Base-by-base conservation (phyloP, 495 filamentous ascomycete species). In the Schizothecium vesticola region DNA sequence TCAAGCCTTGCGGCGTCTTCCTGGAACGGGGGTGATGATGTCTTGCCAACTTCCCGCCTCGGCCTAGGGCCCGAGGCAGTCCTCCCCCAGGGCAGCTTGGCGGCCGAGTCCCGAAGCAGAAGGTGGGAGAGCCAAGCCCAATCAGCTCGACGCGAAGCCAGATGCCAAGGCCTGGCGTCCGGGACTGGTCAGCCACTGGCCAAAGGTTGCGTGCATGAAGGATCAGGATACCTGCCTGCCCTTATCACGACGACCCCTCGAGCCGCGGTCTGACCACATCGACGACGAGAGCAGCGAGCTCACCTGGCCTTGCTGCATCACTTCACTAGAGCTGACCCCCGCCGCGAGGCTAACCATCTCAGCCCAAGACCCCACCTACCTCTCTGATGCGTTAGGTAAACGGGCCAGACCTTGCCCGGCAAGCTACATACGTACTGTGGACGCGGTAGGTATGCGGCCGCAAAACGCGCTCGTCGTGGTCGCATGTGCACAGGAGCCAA, bases 61-160 rank as follows among this genome's bases (percentile, higher is more conserved):
- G 55, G 63, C 24, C 24, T 28, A 29, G 51, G 11, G 19, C 19
- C n/a, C 16, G 23, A 56, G 24, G 63, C 24, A 16, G 63, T 55
- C 43, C 51, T 29, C 36, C 43, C 51, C 22, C 43, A 7, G 36
- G 12, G 63, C 36, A 28, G 56, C 29, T 65, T 65, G 63, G 63
- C 51, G 51, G 16, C 63, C 63, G 63, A 57, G 25, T 65, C 63
- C 63, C 51, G 63, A 22, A 26, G n/a, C 55, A 24, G 43, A 55
- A 65, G 63, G 63, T 65, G 63, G 33, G 43, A 64, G 22, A 56
- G 23, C 19, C 16, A 25, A 43, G 23, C 23, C 59, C 59, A 61
- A 61, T 61, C 59, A 61, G 28, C 13, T 23, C 59, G 19, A 8
- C 23, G 12, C 19, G 43, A 51, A 26, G 13, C 7, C 19, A 31